Conservation (phyloP, 129 eudicot genomes). For the Centrapalus pauciflorus region DNA sequence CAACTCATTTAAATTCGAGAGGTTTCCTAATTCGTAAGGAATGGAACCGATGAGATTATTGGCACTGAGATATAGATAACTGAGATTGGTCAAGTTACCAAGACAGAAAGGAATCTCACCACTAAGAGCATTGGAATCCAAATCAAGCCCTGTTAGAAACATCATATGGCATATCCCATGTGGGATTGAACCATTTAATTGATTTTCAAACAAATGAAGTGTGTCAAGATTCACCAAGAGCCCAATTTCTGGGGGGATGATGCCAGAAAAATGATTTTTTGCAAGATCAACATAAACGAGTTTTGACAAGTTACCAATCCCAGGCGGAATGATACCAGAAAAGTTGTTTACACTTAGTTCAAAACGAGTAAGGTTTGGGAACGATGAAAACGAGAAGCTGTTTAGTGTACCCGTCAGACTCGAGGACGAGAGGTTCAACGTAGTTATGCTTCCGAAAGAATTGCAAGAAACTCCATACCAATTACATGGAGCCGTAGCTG, state of each 20-base stretch:
- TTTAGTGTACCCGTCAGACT: conserved; percentile 19
- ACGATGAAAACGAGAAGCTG: conserved; percentile 19
- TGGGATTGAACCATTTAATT: conserved; percentile 19
- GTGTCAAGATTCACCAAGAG: background rate
- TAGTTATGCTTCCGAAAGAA: background rate
- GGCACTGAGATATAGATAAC: background rate
- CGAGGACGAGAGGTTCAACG: conserved; percentile 6
- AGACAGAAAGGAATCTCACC: conserved; percentile 14
- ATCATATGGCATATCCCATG: background rate
- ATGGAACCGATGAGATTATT: conserved; percentile 2
- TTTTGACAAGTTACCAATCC: conserved; percentile 3
- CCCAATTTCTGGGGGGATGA: conserved; percentile 35
- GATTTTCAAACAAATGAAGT: conserved; percentile 5
- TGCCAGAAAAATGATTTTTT: conserved; percentile 15
- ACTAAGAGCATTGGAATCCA: conserved; percentile 3
- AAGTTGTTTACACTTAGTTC: conserved; percentile 19
- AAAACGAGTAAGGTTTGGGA: conserved; percentile 14
- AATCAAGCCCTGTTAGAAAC: background rate
- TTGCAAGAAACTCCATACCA: conserved; percentile 39
- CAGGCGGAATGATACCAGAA: conserved; percentile 20
- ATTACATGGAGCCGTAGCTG: conserved; percentile 14
- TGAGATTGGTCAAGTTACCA: background rate
- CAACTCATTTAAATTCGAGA: conserved; percentile 6
- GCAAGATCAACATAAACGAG: conserved; percentile 23
- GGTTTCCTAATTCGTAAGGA: conserved; percentile 18